Evolutionary conservation across 2,329 filamentous ascomycete genomes (phyloP).

Genomic region (Penicillium sp.): DNA sequence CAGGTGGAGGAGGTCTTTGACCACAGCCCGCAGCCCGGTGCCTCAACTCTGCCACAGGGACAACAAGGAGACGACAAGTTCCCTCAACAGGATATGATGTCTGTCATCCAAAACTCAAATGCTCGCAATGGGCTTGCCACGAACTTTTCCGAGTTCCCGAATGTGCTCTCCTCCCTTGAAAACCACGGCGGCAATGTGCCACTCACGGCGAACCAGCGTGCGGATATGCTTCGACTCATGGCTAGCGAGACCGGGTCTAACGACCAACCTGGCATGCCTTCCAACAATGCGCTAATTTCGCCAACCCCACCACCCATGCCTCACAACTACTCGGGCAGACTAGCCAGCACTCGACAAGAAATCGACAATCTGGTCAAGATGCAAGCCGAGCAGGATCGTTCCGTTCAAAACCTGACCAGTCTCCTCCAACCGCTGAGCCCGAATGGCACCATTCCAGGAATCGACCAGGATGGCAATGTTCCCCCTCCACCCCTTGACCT

Average conservation of each 20-base stretch:
- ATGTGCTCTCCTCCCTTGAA: constrained; percentile 49
- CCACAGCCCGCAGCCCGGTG: constrained; percentile 34
- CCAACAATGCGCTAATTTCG: constrained; percentile 60
- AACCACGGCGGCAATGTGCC: constrained; percentile 45
- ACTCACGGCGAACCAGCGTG: constrained; percentile 49
- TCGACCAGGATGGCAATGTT: constrained; percentile 50
- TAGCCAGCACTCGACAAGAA: constrained; percentile 71
- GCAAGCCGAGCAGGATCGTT: constrained; percentile 75
- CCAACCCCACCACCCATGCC: constrained; percentile 59
- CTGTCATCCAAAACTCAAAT: constrained; percentile 51
- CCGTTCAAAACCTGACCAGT: constrained; percentile 73
- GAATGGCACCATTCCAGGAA: constrained; percentile 73
- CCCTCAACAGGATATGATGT: constrained; percentile 51
- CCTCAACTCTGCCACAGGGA: constrained; percentile 19
- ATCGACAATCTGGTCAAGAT: constrained; percentile 77
- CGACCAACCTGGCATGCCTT: constrained; percentile 39
- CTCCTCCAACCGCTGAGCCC: constrained; percentile 79
- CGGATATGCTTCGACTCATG: constrained; percentile 51
- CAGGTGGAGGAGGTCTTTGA: constrained; percentile 50
- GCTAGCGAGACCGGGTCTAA: constrained; percentile 48
- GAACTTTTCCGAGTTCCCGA: constrained; percentile 46
- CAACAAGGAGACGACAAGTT: constrained; percentile 22
- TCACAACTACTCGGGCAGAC: constrained; percentile 46
- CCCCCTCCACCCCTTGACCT: constrained; percentile 54
- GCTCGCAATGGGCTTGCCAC: constrained; percentile 44